phyloP scores from a whole-genome alignment of 805 yeast species.

The Monosporozyma solicola region DNA sequence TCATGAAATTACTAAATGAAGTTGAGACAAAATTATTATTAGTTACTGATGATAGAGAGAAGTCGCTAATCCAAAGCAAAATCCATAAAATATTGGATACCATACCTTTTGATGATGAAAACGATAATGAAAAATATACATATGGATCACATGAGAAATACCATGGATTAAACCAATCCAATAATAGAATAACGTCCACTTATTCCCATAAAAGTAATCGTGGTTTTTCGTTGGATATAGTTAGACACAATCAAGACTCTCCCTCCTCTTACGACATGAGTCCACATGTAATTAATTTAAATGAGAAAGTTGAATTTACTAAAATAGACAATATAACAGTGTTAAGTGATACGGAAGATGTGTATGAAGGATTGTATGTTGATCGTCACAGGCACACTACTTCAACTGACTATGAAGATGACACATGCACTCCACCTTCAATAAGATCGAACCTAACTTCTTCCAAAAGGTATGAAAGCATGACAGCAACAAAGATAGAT shows the following conservation, averaged over 20 bases:
- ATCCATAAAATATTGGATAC: not conserved
- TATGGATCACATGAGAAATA: not conserved
- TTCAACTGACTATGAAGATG: not conserved
- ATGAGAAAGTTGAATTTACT: slow-evolving; percentile 4
- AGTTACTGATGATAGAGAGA: not conserved
- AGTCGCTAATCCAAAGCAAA: not conserved
- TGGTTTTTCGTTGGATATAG: slow-evolving; percentile 18
- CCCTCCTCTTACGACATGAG: not conserved
- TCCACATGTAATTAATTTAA: slow-evolving; percentile 1
- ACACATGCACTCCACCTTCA: not conserved
- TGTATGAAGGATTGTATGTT: not conserved
- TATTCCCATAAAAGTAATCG: slow-evolving; percentile 3
- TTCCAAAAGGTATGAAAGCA: not conserved
- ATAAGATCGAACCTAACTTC: not conserved
- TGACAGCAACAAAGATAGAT: not conserved
- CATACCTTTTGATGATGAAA: not conserved
- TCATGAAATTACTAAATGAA: not conserved
- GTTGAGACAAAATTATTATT: not conserved
- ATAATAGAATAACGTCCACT: not conserved
- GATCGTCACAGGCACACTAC: not conserved
- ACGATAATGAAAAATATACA: not conserved
- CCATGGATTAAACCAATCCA: not conserved
- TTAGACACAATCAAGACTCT: slow-evolving; percentile 5
- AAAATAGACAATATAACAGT: slow-evolving; percentile 1
- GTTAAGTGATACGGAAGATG: not conserved